Evolutionary conservation across 495 filamentous ascomycete genomes (phyloP), one percentile per base, ranked within the genome.

Genomic region (Neurospora sp.): DNA sequence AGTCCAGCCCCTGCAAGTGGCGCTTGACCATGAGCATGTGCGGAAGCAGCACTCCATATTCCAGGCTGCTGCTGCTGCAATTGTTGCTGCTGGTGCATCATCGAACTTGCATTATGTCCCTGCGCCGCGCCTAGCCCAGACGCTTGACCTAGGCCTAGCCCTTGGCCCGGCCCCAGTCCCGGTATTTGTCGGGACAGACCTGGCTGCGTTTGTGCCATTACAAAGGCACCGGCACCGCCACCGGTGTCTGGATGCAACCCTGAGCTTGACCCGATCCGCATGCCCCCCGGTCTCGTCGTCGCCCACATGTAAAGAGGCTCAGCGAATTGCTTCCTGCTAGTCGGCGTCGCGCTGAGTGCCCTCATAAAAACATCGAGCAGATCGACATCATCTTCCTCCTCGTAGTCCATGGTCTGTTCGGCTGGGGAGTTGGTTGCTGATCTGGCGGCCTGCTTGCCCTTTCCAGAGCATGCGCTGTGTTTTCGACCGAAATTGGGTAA

Each of bases 301-400:
- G 75, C 71, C 40, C 73, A 71, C 71, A 72, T 40, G 9, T 73
- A 48, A 37, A 77, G 74, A 16, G 70, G 44, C 40, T 75, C 69
- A 14, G 75, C 75, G 42, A 77, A 77, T 70, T 73, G 71, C 20
- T 65, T 73, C 68, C 70, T 44, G 53, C 73, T 75, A 7, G 75
- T 77, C 1, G 73, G 72, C 7, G 61, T 75, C 3, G 75, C 70
- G 10, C 74, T 77, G 20, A 77, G 69, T 10, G 73, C 72, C 37
- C 68, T 68, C 37, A 77, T 72, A 27, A 77, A 77, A 14, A 75
- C 73, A 68, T 75, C 75, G 12, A 77, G 45, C 31, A 72, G 70
- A 22, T 77, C 74, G n/a, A 70, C 10, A 1, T 42, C 40, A 9
- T 65, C 20, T 8, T 72, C 68, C 48, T 74, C 38, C 48, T 69